Conservation (phyloP, 2,329 filamentous ascomycete species). For the Aureobasidium sp. region DNA sequence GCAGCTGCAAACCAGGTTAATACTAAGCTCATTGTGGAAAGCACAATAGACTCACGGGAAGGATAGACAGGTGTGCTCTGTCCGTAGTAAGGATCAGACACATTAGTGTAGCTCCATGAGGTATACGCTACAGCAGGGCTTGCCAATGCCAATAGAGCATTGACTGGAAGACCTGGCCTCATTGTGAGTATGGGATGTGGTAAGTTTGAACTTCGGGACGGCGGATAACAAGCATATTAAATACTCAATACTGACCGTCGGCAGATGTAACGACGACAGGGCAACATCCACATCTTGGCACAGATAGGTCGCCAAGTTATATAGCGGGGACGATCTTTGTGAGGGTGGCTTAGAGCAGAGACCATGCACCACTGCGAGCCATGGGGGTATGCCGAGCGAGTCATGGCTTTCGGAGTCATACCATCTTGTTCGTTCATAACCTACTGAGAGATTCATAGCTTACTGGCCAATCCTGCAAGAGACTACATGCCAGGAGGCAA, state of each 20-base stretch:
- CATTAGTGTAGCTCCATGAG: conserved; percentile 12
- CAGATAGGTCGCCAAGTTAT: not conserved
- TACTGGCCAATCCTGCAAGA: not conserved
- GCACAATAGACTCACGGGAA: conserved; percentile 14
- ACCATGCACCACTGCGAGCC: not conserved
- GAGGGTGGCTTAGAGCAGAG: not conserved
- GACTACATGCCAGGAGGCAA: not conserved
- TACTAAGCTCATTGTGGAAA: not conserved
- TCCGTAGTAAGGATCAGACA: conserved; percentile 19
- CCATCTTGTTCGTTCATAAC: no score
- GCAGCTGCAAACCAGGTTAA: conserved; percentile 12
- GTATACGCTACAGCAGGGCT: conserved; percentile 1
- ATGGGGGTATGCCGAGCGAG: not conserved
- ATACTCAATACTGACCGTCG: not conserved
- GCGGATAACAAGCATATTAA: not conserved
- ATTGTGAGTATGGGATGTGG: not conserved
- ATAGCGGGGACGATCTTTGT: not conserved
- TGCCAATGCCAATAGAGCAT: not conserved
- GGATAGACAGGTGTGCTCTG: conserved; percentile 23
- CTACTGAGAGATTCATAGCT: not conserved
- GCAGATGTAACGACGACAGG: not conserved
- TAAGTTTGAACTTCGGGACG: not conserved
- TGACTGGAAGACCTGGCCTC: not conserved
- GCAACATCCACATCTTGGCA: not conserved
- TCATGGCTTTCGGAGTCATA: not conserved